Percentiles rank a stretch among this genome's conserved stretches.
Conservation (phyloP, 1,284 basidiomycete genomes). For the Malassezia sp. region DNA sequence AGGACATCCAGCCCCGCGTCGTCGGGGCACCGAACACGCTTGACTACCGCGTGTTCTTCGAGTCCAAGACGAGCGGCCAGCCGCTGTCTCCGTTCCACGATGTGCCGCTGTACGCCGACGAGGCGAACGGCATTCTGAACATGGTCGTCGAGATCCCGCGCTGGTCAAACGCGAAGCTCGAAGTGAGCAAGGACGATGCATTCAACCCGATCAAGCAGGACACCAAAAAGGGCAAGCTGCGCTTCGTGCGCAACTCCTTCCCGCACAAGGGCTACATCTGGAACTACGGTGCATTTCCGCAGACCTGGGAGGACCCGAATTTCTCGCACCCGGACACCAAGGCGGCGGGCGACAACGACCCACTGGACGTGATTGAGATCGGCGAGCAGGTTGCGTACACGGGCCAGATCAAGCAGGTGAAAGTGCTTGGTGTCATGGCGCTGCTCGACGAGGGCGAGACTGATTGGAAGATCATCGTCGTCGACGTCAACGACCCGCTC, state of each 20-base stretch:
- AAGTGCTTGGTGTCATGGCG: constrained; percentile 99
- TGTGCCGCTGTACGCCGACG: constrained; percentile 45
- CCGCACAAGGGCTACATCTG: constrained; percentile 81
- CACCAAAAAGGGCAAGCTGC: constrained; percentile 85
- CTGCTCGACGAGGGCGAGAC: constrained; percentile 51
- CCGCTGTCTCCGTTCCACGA: constrained; percentile 46
- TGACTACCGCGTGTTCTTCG: constrained; percentile 87
- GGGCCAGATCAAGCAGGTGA: constrained; percentile 99
- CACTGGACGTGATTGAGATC: constrained; percentile 98
- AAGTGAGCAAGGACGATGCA: constrained; percentile 90
- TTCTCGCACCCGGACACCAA: constrained; percentile 88
- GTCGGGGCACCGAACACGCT: constrained; percentile 83
- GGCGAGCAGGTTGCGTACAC: constrained; percentile 95
- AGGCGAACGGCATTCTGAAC: constrained; percentile 55
- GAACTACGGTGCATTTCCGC: constrained; percentile 63
- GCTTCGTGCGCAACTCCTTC: constrained; percentile 99
- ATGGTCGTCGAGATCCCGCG: constrained; percentile 68
- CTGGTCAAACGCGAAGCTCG: constrained; percentile 97
- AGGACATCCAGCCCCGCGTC: constrained; percentile 59
- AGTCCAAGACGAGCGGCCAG: constrained; percentile 48
- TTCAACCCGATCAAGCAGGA: constrained; percentile 99
- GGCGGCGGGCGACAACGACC: constrained; percentile 98
- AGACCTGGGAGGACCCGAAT: constrained; percentile 98
- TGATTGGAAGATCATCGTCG: constrained; percentile 54
- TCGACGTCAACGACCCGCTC: constrained; percentile 90